A percentile compares a stretch with the other conserved stretches of the same genome.
phyloP scores from a whole-genome alignment of 2,329 filamentous ascomycete species.

The Ceratocystiopsis brevicomis region DNA sequence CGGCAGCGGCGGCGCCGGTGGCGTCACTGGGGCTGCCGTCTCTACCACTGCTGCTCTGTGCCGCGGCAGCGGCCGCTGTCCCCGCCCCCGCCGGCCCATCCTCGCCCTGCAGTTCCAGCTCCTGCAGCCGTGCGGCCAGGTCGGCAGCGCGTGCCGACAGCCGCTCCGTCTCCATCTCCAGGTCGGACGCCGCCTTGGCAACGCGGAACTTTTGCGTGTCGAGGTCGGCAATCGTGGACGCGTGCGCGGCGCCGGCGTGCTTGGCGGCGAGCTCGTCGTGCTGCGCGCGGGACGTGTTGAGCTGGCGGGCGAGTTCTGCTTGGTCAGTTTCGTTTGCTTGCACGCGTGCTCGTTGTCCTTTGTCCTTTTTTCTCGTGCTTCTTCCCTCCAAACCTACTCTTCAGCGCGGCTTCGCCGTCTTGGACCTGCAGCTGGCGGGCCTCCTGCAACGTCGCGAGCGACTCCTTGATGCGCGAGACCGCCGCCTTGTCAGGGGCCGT shows the following conservation, averaged over 20 bases:
- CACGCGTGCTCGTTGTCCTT: neutral
- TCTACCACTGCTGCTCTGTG: too few species aligned
- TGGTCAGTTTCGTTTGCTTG: neutral
- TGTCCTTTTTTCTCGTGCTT: too few species aligned
- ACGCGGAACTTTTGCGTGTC: slow-evolving; percentile 89
- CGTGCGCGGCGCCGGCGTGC: slow-evolving; percentile 65
- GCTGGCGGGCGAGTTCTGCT: slow-evolving; percentile 48
- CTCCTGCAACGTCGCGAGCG: slow-evolving; percentile 63
- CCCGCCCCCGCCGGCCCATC: slow-evolving; percentile 38
- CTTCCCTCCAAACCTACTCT: slow-evolving; percentile 33
- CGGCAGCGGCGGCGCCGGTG: slow-evolving; percentile 12
- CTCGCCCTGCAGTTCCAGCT: slow-evolving; percentile 71
- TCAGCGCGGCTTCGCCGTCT: slow-evolving; percentile 47
- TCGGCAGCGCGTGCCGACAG: slow-evolving; percentile 60
- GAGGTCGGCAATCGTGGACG: slow-evolving; percentile 64
- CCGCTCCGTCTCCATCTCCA: slow-evolving; percentile 91
- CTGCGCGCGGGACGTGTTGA: slow-evolving; percentile 55
- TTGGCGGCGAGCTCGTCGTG: slow-evolving; percentile 56
- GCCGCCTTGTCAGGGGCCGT: slow-evolving; percentile 73
- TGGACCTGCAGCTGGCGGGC: slow-evolving; percentile 61
- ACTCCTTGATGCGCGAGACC: slow-evolving; percentile 67
- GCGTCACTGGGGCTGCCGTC: neutral
- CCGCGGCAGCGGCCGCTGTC: too few species aligned
- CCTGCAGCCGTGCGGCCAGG: slow-evolving; percentile 54
- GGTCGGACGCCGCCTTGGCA: slow-evolving; percentile 75